These are phyloP conservation scores for Dryas alaskensis DNA, from an alignment of 306 rosid genomes.

Conservation along the genomic window DNA sequence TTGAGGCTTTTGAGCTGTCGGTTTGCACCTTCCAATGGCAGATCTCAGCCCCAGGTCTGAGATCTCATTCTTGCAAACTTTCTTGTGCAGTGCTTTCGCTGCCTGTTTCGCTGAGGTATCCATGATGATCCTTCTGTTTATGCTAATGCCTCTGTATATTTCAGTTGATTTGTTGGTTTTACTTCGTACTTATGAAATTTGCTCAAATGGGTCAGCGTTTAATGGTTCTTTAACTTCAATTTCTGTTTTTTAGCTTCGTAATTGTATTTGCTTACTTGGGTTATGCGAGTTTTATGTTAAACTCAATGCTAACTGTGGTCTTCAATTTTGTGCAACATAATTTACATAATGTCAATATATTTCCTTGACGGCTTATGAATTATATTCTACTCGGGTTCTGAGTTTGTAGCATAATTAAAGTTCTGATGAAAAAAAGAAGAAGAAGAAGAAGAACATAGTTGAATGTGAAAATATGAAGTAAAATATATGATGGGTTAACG, in stretches of 20 bases:
- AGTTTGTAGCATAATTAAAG: not conserved
- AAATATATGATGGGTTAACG: not conserved
- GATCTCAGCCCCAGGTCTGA: conserved; percentile 68
- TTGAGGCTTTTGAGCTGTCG: not conserved
- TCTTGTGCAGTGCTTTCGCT: conserved; percentile 91
- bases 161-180: not conserved
- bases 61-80: conserved; percentile 64
- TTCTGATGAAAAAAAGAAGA: too few relatives aligned
- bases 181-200: not conserved
- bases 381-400: not conserved
- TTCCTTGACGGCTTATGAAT: not conserved
- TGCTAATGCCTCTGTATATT: not conserved
- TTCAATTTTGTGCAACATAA: not conserved
- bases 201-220: not conserved
- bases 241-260: not conserved
- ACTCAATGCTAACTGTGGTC: not conserved
- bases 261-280: conserved; percentile 9
- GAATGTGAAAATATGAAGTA: not conserved
- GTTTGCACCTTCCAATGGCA: conserved; percentile 44
- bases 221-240: not conserved
- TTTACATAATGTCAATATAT: not conserved
- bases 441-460: too few relatives aligned
- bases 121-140: not conserved
- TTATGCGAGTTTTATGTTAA: not conserved
- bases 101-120: conserved; percentile 93